Conservation (phyloP, 2,329 filamentous ascomycete genomes). For the Pseudodiploospora longispora region DNA sequence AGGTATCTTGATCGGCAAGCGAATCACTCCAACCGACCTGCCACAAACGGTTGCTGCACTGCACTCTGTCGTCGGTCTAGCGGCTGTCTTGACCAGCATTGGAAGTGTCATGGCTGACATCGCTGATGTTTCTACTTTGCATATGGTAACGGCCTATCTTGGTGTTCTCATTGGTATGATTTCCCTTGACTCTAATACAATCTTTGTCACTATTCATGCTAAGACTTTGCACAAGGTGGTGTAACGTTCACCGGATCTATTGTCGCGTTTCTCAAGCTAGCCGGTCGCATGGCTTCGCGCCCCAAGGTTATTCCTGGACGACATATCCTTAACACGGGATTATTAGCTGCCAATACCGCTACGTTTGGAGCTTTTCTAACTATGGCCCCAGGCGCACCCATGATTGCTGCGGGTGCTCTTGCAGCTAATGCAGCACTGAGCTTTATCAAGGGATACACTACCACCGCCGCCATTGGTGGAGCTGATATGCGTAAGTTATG, state of each 20-base stretch:
- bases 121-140: slow-evolving; percentile 63
- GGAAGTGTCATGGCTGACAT: slow-evolving; percentile 75
- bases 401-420: slow-evolving; percentile 70
- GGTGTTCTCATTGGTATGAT: slow-evolving; percentile 67
- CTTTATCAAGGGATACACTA: slow-evolving; percentile 81
- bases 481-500: slow-evolving; percentile 67
- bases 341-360: slow-evolving; percentile 68
- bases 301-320: slow-evolving; percentile 66
- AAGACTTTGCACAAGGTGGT: slow-evolving; percentile 38
- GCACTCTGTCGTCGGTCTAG: slow-evolving; percentile 83
- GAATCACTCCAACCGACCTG: slow-evolving; percentile 80
- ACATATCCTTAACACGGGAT: slow-evolving; percentile 64
- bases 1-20: slow-evolving; percentile 70
- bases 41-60: slow-evolving; percentile 85
- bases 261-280: slow-evolving; percentile 81
- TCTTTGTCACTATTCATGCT: background rate
- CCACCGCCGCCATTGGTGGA: slow-evolving; percentile 82
- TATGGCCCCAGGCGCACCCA: slow-evolving; percentile 70
- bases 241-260: slow-evolving; percentile 89
- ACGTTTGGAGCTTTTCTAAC: slow-evolving; percentile 80
- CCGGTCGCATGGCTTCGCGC: slow-evolving; percentile 71
- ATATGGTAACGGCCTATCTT: slow-evolving; percentile 78
- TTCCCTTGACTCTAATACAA: background rate
- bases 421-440: slow-evolving; percentile 69
- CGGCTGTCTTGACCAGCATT: slow-evolving; percentile 80